These are phyloP conservation scores for Vitis riparia DNA, from an alignment of 164 flowering plant species.

Conservation along the genomic window DNA sequence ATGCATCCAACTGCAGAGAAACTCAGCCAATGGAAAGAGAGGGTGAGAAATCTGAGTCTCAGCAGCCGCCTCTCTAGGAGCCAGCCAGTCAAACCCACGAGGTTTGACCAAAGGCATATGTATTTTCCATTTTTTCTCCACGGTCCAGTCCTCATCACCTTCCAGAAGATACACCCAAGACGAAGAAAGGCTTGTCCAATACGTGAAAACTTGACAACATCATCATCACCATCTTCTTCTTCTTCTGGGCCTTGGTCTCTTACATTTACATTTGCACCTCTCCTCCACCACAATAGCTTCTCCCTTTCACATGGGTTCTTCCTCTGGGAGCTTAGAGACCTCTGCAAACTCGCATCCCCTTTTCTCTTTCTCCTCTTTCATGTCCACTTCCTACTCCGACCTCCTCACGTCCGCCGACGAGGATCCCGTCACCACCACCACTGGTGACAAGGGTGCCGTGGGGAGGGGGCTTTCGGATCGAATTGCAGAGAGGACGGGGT, in stretches of 20 bases:
- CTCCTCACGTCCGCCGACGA: constrained; percentile 34
- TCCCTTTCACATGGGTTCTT: constrained; percentile 37
- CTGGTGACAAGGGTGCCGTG: constrained; percentile 3
- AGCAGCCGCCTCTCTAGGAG: constrained; percentile 25
- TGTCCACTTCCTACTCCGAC: constrained; percentile 50
- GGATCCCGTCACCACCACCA: neutral
- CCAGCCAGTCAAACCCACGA: constrained; percentile 44
- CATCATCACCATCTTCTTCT: neutral
- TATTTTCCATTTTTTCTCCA: constrained; percentile 11
- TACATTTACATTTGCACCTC: neutral
- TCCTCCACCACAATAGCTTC: neutral
- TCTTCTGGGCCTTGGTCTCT: constrained; percentile 1
- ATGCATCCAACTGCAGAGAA: too few species aligned
- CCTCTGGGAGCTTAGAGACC: constrained; percentile 37
- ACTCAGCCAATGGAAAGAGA: neutral
- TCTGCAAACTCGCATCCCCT: constrained; percentile 31
- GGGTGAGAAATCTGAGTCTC: constrained; percentile 5
- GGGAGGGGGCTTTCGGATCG: constrained; percentile 25
- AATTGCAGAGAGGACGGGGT: constrained; percentile 38
- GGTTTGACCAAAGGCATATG: constrained; percentile 32
- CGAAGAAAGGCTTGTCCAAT: constrained; percentile 8
- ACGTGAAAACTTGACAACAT: constrained; percentile 17
- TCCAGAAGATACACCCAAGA: constrained; percentile 26
- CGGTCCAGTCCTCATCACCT: constrained; percentile 24
- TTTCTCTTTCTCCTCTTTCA: constrained; percentile 42